Percentiles rank a stretch among this genome's conserved stretches.
Conservation (phyloP, 2,329 filamentous ascomycete genomes). For the Fusarium illudens region DNA sequence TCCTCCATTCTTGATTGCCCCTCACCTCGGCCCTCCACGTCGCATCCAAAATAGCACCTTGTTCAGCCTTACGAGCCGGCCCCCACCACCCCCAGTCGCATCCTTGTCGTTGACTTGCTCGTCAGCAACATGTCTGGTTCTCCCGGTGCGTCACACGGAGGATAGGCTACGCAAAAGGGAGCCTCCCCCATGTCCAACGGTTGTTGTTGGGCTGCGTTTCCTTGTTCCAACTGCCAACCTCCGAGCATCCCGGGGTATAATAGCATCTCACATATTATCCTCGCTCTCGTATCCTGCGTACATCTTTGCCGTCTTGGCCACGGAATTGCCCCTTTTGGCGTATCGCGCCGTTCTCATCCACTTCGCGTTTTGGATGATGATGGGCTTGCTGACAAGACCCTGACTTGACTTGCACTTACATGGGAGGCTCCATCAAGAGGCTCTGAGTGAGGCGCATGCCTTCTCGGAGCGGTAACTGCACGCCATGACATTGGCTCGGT, state of each 20-base stretch:
- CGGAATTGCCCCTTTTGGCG: conserved; percentile 3
- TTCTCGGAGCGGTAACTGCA: neutral
- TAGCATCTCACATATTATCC: conserved; percentile 1
- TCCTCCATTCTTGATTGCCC: conserved; percentile 1
- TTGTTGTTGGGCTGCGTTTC: neutral
- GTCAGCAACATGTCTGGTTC: conserved; percentile 22
- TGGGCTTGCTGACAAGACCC: conserved; percentile 30
- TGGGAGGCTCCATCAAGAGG: conserved; percentile 1
- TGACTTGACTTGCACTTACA: conserved; percentile 19
- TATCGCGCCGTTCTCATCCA: conserved; percentile 10
- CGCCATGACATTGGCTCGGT: conserved; percentile 21
- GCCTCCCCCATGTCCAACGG: conserved; percentile 14
- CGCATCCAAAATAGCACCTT: conserved; percentile 34
- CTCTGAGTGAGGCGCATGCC: neutral
- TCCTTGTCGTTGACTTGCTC: conserved; percentile 27
- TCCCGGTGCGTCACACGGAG: conserved; percentile 18
- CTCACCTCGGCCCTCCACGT: neutral
- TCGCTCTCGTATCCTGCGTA: neutral
- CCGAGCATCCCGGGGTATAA: conserved; percentile 10
- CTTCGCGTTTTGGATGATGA: conserved; percentile 15
- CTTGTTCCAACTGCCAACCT: conserved; percentile 1
- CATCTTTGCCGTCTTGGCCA: conserved; percentile 2
- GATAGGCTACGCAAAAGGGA: conserved; percentile 17
- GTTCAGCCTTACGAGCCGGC: conserved; percentile 42
- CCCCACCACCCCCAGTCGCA: conserved; percentile 30